phyloP scores from a whole-genome alignment of 2,329 filamentous ascomycete species.

The Calonectria leucothoes region DNA sequence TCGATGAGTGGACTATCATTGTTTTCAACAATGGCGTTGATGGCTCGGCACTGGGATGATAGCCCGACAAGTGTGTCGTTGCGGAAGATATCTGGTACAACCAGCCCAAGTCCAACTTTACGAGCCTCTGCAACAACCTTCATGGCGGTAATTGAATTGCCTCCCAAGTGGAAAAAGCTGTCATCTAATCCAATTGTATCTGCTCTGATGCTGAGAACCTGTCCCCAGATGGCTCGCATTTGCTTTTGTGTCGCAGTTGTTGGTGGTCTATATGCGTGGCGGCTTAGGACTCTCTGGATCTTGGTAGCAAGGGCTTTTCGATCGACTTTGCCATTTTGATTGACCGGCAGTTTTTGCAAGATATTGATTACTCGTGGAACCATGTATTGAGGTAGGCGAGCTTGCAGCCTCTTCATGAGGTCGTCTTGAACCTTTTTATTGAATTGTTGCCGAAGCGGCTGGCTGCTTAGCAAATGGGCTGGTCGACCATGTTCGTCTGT shows the following conservation, averaged over 20 bases:
- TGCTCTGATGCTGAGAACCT: constrained; percentile 22
- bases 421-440: neutral
- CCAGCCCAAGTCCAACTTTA: constrained; percentile 14
- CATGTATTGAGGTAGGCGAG: constrained; percentile 40
- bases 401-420: neutral
- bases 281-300: no score
- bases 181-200: constrained; percentile 45
- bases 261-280: neutral
- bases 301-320: no score
- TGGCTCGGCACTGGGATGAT: neutral
- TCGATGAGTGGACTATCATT: constrained; percentile 17
- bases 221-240: constrained; percentile 24
- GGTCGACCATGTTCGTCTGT: constrained; percentile 12
- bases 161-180: constrained; percentile 43
- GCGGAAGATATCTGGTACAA: constrained; percentile 27
- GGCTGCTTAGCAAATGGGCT: neutral
- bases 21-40: neutral
- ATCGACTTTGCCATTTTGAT: no score
- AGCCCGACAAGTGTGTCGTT: neutral
- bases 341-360: constrained; percentile 37
- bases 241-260: neutral
- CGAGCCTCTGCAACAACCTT: constrained; percentile 30
- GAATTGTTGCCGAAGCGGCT: neutral
- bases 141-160: constrained; percentile 42
- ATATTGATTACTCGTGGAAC: constrained; percentile 34